Conservation (phyloP, 306 rosid genomes). For the Cucumis cinereus region DNA sequence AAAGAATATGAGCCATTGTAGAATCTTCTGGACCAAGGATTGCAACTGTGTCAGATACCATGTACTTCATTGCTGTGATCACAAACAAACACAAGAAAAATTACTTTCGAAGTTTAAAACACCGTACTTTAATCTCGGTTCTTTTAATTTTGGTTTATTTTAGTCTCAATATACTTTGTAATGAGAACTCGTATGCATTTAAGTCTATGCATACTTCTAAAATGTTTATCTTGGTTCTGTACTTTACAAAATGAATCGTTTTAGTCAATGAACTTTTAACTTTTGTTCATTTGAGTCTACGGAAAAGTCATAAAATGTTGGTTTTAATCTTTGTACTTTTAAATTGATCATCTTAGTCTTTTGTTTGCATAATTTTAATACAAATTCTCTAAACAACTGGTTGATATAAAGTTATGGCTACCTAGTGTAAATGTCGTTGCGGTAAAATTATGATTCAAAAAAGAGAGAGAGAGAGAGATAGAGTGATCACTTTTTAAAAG, state of each 20-base stretch:
- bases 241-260: neutral
- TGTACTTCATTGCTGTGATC: constrained; percentile 26
- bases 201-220: too few species aligned
- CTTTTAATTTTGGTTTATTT: neutral
- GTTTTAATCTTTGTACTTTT: neutral
- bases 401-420: neutral
- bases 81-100: neutral
- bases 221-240: neutral
- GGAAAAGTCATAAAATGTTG: neutral
- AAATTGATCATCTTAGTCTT: neutral
- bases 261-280: neutral
- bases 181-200: neutral
- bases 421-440: neutral
- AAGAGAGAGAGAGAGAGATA: neutral
- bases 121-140: neutral
- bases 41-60: constrained; percentile 33
- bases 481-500: neutral
- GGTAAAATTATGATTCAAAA: neutral
- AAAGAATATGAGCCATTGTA: constrained; percentile 31
- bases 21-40: constrained; percentile 42
- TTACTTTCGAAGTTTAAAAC: neutral
- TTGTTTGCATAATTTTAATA: neutral
- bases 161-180: too few species aligned
- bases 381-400: neutral
- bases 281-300: neutral